These are phyloP conservation scores for Priceomyces carsonii DNA, from an alignment of 805 yeast genomes.

Conservation along the genomic window DNA sequence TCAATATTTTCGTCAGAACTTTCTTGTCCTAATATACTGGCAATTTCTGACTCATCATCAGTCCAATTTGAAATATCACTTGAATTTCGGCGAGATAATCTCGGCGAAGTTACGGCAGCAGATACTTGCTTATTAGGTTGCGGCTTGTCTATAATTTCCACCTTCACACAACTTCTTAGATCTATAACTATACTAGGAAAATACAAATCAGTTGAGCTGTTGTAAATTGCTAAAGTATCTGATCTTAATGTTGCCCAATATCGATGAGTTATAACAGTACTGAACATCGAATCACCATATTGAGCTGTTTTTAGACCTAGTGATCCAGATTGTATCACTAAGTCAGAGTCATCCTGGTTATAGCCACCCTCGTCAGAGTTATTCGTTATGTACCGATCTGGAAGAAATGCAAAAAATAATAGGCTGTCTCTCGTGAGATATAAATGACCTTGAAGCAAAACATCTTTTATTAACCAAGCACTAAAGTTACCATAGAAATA, in stretches of 20 bases:
- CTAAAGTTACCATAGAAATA: conserved; percentile 60
- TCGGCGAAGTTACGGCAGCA: conserved; percentile 2
- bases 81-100: conserved; percentile 10
- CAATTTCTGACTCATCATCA: conserved; percentile 27
- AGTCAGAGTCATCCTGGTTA: conserved; percentile 24
- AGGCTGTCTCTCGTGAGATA: conserved; percentile 66
- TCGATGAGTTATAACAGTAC: conserved; percentile 43
- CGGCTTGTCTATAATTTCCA: conserved; percentile 47
- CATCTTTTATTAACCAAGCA: conserved; percentile 82
- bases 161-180: conserved; percentile 59
- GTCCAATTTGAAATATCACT: conserved; percentile 11
- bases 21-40: conserved; percentile 13
- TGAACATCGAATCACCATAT: conserved; percentile 38
- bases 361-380: conserved; percentile 4
- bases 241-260: conserved; percentile 82
- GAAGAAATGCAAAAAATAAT: conserved; percentile 78
- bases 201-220: conserved; percentile 75
- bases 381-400: conserved; percentile 35
- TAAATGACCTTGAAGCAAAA: conserved; percentile 81
- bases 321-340: conserved; percentile 34
- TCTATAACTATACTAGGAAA: conserved; percentile 81
- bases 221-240: conserved; percentile 66
- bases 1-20: conserved; percentile 28
- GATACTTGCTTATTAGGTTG: conserved; percentile 6
- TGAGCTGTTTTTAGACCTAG: conserved; percentile 39